Conservation (phyloP, 257 asterid species). For the Thymus quinquecostatus region DNA sequence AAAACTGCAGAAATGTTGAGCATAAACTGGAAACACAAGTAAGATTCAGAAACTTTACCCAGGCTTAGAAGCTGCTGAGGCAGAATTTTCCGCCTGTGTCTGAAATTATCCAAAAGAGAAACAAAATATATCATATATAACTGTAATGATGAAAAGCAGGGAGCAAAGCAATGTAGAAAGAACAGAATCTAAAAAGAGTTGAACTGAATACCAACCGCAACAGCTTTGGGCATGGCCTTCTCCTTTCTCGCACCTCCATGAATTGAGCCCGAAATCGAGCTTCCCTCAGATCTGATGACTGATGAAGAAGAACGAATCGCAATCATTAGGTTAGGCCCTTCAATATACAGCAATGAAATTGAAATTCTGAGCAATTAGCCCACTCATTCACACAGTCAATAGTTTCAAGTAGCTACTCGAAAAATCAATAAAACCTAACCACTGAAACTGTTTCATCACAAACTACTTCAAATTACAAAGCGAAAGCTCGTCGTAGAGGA, state of each 20-base stretch:
- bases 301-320: neutral
- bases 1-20: neutral
- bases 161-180: neutral
- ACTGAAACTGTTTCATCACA: no score
- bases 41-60: constrained; percentile 44
- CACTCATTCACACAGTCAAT: neutral
- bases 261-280: constrained; percentile 29
- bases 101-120: constrained; percentile 30
- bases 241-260: neutral
- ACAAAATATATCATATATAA: neutral
- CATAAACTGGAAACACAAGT: neutral
- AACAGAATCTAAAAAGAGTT: no score
- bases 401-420: no score
- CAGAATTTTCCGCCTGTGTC: constrained; percentile 52
- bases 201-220: neutral
- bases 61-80: constrained; percentile 56
- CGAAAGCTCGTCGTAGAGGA: neutral
- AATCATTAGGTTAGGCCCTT: neutral
- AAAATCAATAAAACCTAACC: no score
- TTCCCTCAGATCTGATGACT: constrained; percentile 57
- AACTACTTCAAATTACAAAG: no score
- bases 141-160: neutral
- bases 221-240: neutral
- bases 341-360: no score
- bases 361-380: constrained; percentile 2